phyloP scores from a whole-genome alignment of 257 asterid genomes.

The Avicennia marina region DNA sequence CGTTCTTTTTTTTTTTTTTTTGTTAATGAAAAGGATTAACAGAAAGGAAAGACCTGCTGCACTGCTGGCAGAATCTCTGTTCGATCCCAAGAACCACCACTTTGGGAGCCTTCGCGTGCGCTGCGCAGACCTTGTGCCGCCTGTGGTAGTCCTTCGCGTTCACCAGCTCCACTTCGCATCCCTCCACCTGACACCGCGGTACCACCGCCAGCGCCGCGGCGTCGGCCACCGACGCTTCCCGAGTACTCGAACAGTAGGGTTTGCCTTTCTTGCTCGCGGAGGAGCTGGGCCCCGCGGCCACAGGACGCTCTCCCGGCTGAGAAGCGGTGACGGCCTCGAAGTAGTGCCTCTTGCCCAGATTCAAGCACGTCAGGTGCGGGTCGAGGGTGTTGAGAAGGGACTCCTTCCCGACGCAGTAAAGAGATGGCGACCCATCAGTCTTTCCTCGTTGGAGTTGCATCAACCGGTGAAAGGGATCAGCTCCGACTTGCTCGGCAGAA shows the following conservation, averaged over 20 bases:
- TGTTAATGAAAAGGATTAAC: no score
- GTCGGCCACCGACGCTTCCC: neutral
- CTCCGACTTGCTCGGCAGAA: neutral
- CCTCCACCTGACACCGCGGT: constrained; percentile 70
- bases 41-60: constrained; percentile 51
- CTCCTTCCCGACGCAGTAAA: neutral
- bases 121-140: constrained; percentile 67
- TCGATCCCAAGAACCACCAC: constrained; percentile 50
- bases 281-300: neutral
- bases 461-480: constrained; percentile 16
- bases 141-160: constrained; percentile 57
- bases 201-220: constrained; percentile 5
- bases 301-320: neutral
- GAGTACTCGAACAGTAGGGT: neutral
- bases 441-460: constrained; percentile 11
- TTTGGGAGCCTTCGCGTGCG: constrained; percentile 61
- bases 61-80: constrained; percentile 78
- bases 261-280: constrained; percentile 31
- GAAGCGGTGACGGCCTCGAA: constrained; percentile 27
- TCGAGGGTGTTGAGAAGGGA: constrained; percentile 15
- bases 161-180: constrained; percentile 42
- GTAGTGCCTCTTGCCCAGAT: constrained; percentile 59
- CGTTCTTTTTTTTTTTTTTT: no score
- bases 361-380: constrained; percentile 46
- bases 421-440: neutral